phyloP scores from a whole-genome alignment of 371 early-diverging fungal genomes.

The Mortierella sp. region DNA sequence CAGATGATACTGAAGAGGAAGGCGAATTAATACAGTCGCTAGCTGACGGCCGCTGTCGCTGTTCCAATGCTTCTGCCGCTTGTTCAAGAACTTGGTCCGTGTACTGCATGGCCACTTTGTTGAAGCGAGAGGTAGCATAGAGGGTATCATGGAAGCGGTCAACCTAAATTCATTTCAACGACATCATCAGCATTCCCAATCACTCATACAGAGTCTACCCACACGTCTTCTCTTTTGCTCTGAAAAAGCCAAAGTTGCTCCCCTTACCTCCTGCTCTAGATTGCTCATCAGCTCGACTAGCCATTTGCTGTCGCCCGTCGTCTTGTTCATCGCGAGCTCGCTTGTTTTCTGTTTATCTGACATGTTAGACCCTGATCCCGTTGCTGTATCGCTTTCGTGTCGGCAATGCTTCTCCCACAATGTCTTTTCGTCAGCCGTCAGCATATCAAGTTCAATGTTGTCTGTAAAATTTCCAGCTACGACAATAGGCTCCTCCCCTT shows the following conservation, averaged over 20 bases:
- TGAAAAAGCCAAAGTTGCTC: neutral
- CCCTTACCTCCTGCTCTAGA: conserved; percentile 46
- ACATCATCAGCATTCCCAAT: neutral
- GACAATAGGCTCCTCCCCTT: conserved; percentile 23
- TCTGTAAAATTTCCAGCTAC: conserved; percentile 16
- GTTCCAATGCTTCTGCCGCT: conserved; percentile 40
- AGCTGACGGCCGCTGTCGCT: conserved; percentile 38
- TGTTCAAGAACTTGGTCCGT: conserved; percentile 49
- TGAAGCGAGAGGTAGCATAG: conserved; percentile 43
- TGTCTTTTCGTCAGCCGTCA: conserved; percentile 44
- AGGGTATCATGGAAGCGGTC: conserved; percentile 43
- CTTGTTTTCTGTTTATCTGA: neutral
- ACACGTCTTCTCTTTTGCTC: neutral
- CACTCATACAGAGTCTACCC: neutral
- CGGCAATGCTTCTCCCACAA: conserved; percentile 49
- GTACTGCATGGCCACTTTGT: conserved; percentile 47
- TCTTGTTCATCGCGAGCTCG: neutral
- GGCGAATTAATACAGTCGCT: conserved; percentile 12
- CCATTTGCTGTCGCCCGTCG: conserved; percentile 34
- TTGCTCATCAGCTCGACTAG: conserved; percentile 41
- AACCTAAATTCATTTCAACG: conserved; percentile 19
- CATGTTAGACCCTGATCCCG: conserved; percentile 1
- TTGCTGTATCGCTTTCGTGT: conserved; percentile 7
- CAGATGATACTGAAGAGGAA: conserved; percentile 4
- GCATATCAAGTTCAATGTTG: conserved; percentile 31